A percentile compares a stretch with the other conserved stretches of the same genome.
These are phyloP conservation scores for Globisporangium echinulatum DNA, from an alignment of 352 stramenopile species.

Conservation along the genomic window DNA sequence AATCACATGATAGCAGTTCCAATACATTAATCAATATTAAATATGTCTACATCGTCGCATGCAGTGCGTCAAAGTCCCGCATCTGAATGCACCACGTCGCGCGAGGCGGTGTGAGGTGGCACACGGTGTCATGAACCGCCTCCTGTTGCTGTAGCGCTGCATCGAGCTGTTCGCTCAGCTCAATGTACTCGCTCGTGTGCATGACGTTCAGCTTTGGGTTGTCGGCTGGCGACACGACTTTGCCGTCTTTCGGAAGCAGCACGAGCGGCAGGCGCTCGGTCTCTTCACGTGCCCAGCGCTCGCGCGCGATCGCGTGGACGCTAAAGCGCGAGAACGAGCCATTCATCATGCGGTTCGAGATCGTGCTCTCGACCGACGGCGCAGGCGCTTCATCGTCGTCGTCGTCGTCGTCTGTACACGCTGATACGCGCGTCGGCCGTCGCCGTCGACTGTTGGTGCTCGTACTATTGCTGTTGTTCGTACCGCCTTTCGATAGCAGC, in stretches of 20 bases:
- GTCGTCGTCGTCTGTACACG: constrained; percentile 39
- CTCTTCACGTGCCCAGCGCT: constrained; percentile 66
- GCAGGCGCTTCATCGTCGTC: constrained; percentile 50
- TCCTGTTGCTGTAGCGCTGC: constrained; percentile 21
- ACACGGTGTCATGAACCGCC: constrained; percentile 25
- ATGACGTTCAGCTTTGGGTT: constrained; percentile 75
- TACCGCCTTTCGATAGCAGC: constrained; percentile 32
- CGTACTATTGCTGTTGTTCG: background rate
- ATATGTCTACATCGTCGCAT: constrained; percentile 3
- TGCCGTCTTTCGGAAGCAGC: constrained; percentile 59
- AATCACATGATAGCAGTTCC: no score
- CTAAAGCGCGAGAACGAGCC: constrained; percentile 70
- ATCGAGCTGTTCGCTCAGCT: constrained; percentile 56
- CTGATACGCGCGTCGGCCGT: constrained; percentile 16
- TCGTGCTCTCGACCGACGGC: constrained; percentile 70
- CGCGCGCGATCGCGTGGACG: constrained; percentile 66
- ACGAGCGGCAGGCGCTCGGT: constrained; percentile 64
- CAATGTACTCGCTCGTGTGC: constrained; percentile 56
- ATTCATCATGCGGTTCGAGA: constrained; percentile 79
- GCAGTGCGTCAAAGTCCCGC: constrained; percentile 59
- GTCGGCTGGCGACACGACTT: constrained; percentile 57
- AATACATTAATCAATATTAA: no score
- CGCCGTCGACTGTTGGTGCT: constrained; percentile 24
- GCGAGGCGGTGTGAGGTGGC: constrained; percentile 64
- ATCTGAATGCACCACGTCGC: constrained; percentile 84